phyloP scores from a whole-genome alignment of 1,284 basidiomycete genomes.

The Boletus holoroseus region DNA sequence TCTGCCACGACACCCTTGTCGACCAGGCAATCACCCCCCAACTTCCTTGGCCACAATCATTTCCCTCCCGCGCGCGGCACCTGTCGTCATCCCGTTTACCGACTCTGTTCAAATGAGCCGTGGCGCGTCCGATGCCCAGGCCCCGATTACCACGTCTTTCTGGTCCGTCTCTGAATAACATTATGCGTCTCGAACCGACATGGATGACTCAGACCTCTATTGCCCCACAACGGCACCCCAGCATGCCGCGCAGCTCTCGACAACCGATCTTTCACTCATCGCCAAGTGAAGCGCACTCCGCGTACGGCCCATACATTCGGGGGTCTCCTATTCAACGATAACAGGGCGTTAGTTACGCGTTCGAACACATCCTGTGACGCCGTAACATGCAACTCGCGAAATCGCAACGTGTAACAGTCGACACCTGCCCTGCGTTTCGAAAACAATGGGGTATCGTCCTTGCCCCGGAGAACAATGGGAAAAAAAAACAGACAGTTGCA shows the following conservation, averaged over 20 bases:
- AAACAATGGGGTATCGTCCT: no score
- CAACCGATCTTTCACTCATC: slow-evolving; percentile 40
- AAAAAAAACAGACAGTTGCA: background rate
- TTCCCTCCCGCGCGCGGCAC: background rate
- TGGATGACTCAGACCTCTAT: background rate
- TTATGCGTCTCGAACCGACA: no score
- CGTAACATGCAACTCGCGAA: slow-evolving; percentile 3
- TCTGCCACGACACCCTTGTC: no score
- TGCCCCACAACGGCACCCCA: slow-evolving; percentile 31
- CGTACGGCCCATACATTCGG: slow-evolving; percentile 32
- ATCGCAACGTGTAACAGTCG: no score
- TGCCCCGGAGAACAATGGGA: slow-evolving; percentile 17
- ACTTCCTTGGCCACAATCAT: background rate
- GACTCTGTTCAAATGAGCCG: slow-evolving; percentile 1
- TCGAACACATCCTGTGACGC: background rate
- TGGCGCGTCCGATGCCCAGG: slow-evolving; percentile 3
- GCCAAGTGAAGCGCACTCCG: slow-evolving; percentile 37
- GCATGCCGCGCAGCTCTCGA: slow-evolving; percentile 39
- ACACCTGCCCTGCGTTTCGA: no score
- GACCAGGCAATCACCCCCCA: no score
- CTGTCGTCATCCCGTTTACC: slow-evolving; percentile 6
- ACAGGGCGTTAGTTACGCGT: slow-evolving; percentile 9
- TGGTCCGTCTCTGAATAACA: no score
- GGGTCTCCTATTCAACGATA: slow-evolving; percentile 18
- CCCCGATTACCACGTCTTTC: background rate